These are phyloP conservation scores for Lipomyces chichibuensis DNA, from an alignment of 805 yeast genomes.

Conservation along the genomic window DNA sequence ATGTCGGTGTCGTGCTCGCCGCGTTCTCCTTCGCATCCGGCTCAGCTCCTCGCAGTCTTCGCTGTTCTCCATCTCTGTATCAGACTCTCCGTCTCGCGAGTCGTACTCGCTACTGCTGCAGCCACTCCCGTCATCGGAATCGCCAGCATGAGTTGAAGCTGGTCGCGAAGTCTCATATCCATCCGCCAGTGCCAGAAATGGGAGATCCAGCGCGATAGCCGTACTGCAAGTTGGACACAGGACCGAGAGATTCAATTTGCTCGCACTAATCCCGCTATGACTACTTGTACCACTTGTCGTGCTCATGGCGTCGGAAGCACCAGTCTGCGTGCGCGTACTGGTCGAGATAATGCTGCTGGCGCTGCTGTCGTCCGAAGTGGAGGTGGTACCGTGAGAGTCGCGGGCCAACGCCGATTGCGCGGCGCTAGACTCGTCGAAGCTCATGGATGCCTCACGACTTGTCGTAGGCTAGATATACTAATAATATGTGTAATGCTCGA, in stretches of 20 bases:
- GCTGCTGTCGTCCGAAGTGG: neutral
- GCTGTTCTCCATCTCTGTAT: neutral
- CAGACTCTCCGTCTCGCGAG: neutral
- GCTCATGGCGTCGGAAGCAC: neutral
- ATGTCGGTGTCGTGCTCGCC: conserved; percentile 1
- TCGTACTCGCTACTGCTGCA: conserved; percentile 5
- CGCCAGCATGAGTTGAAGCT: neutral
- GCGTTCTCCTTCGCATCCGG: neutral
- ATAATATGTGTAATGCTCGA: neutral
- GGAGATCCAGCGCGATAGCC: conserved; percentile 27
- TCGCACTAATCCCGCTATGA: neutral
- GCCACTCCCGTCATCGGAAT: neutral
- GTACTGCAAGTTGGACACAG: conserved; percentile 30
- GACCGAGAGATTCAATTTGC: conserved; percentile 23
- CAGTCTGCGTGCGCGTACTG: no score
- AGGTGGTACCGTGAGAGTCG: neutral
- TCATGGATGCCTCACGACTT: neutral
- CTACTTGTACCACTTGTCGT: neutral
- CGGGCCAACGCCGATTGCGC: neutral
- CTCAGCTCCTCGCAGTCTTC: neutral
- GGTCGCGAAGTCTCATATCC: conserved; percentile 3
- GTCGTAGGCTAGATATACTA: neutral
- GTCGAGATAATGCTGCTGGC: neutral
- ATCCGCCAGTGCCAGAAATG: conserved; percentile 24
- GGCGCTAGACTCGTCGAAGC: neutral